Base-by-base conservation (phyloP, 148 eudicot species). In the Simmondsia chinensis region DNA sequence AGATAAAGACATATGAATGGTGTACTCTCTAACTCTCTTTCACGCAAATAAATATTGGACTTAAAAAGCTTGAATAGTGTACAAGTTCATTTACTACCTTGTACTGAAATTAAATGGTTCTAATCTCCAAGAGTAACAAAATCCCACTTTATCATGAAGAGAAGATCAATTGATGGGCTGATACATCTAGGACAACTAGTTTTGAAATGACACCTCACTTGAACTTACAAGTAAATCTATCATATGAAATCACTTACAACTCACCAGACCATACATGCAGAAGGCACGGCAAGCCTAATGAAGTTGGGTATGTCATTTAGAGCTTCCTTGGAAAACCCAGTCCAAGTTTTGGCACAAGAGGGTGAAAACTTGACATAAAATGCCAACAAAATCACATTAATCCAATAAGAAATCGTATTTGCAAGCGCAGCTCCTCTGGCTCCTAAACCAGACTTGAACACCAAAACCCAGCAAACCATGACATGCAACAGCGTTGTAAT, bases 221-320 rank as follows among this genome's bases (percentile, higher is more conserved):
- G 17, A 20, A 16, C 3, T 18, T 20, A n/a, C 18, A 19, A 29
- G 24, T 20, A 14, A 20, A 20, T n/a, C n/a, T n/a, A n/a, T n/a
- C n/a, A n/a, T n/a, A n/a, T n/a, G n/a, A n/a, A n/a, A n/a, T n/a
- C n/a, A n/a, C n/a, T 3, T 2, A 14, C 12, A 11, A 48, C 68
- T 41, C 19, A 68, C 74, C 78, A 73, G 25, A 73, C 66, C 78
- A 73, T 73, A 48, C 60, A 48, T 28, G 74, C 70, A 0, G 70
- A 73, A 31, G 73, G 74, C 41, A 64, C 52, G 53, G 66, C 59
- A 10, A 68, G 36, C 11, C 24, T 51, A 19, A 73, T 46, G 37
- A 63, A 73, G 2, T 46, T 38, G 6, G 15, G 26, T 19, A 73
- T 35, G 24, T 64, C 39, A 47, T 43, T 47, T 7, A 38, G 16